Evolutionary conservation across 2,329 filamentous ascomycete genomes (phyloP).

Genomic region (Daldinia eschscholtzii): DNA sequence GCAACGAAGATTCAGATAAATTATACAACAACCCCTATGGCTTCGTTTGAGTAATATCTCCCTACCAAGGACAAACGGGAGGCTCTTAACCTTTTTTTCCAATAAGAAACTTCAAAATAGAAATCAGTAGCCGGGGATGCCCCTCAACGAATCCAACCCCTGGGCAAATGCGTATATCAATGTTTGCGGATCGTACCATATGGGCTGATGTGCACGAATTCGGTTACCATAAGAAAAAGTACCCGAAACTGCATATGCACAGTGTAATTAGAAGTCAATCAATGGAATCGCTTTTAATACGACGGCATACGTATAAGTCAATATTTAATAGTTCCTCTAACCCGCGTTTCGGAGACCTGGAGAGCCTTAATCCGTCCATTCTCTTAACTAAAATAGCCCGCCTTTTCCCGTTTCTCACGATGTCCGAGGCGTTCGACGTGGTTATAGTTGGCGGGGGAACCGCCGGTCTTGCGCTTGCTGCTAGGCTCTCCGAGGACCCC

Average conservation of each 20-base stretch:
- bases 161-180: constrained; percentile 6
- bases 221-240: constrained; percentile 2
- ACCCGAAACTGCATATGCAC: neutral
- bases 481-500: constrained; percentile 37
- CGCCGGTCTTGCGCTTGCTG: constrained; percentile 36
- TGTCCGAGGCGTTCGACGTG: constrained; percentile 9
- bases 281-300: neutral
- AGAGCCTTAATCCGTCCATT: neutral
- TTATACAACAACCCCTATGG: neutral
- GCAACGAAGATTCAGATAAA: neutral
- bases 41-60: neutral
- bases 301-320: neutral
- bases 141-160: neutral
- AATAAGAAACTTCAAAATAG: neutral
- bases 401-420: neutral
- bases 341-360: neutral
- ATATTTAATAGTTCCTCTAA: neutral
- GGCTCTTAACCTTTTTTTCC: neutral
- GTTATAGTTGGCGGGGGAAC: constrained; percentile 33
- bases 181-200: constrained; percentile 10
- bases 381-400: neutral
- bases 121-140: neutral
- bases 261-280: neutral
- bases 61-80: neutral
- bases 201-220: constrained; percentile 6